A percentile compares a stretch with the other conserved stretches of the same genome.
Conservation (phyloP, 768 basidiomycete species). For the Kwoniella pini region DNA sequence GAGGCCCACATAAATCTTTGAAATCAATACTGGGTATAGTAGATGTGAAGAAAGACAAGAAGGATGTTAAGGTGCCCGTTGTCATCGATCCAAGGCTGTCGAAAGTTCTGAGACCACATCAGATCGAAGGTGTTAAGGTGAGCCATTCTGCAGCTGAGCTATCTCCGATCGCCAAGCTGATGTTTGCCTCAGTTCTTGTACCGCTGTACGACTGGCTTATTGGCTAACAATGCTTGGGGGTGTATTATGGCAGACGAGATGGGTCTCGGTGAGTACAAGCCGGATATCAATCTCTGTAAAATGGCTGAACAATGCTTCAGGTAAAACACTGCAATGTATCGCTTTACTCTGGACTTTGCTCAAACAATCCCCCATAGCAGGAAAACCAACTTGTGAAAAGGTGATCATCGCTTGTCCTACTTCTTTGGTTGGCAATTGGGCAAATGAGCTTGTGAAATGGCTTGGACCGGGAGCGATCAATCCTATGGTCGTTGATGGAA, state of each 20-base stretch:
- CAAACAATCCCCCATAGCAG: conserved; percentile 87
- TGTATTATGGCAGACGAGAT: conserved; percentile 99
- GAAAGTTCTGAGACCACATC: conserved; percentile 92
- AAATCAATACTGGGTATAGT: conserved; percentile 59
- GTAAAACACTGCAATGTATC: conserved; percentile 95
- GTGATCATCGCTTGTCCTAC: conserved; percentile 97
- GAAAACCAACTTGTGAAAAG: conserved; percentile 89
- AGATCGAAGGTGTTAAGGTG: conserved; percentile 97
- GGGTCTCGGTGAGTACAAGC: conserved; percentile 69
- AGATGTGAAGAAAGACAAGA: conserved; percentile 62
- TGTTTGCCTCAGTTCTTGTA: conserved; percentile 74
- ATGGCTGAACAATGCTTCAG: conserved; percentile 13
- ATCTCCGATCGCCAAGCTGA: conserved; percentile 15
- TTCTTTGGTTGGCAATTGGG: conserved; percentile 97
- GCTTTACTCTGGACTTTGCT: conserved; percentile 90
- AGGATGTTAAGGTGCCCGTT: conserved; percentile 80
- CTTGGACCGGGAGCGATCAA: conserved; percentile 75
- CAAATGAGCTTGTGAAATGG: conserved; percentile 95
- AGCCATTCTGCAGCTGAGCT: conserved; percentile 21
- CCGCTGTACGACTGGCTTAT: conserved; percentile 88
- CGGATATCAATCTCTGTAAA: conserved; percentile 7
- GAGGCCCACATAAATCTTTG: conserved; percentile 83
- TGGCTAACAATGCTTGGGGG: conserved; percentile 76
- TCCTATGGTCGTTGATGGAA: conserved; percentile 88
- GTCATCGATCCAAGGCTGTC: conserved; percentile 88